Base-by-base conservation (phyloP, 2,329 filamentous ascomycete genomes). In the Tolypocladium inflatum region DNA sequence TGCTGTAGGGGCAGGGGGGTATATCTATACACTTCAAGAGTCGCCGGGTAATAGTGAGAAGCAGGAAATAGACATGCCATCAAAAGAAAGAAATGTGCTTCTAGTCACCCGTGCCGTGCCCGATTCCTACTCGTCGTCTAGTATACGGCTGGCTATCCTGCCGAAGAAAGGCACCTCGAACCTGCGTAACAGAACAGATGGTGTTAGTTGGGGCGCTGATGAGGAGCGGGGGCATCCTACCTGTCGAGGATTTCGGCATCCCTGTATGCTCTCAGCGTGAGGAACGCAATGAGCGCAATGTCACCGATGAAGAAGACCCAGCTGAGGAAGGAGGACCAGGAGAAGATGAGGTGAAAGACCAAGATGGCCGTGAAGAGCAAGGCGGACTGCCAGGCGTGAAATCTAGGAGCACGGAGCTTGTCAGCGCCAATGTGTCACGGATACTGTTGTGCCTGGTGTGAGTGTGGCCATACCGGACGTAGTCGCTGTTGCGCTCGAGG, bases 341-440 rank as follows among this genome's bases (percentile, higher is more conserved):
- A 87, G 72, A 97, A 87, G 48, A 97, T 76, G 42, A 97, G 80
- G 70, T 97, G 93, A 30, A 97, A 64, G 55, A 96, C 74, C 73
- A 92, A 83, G 59, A 85, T 68, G 54, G 82, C 82, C 0, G 89
- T 88, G 71, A 96, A 97, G 3, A 96, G 73, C 67, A 96, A 78
- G 62, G 88, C 87, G 8, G 89, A 90, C 74, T 99, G 94, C 93
- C 94, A 99, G 9, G 94, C 94, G 73, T 99, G 94, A 66, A 97
- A 97, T 62, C 90, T 93, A 64, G 41, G 58, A 54, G 21, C 21
- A 38, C 30, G 50, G 3, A 53, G 15, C n/a, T 41, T 33, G 23
- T 39, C 55, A 35, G 48, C 48, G 67, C 58, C 33, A 55, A 19
- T 11, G 30, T 13, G 21, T 4, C 30, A n/a, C 30, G 19, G 21